Evolutionary conservation across 371 early-diverging fungal genomes (phyloP), one percentile per base, ranked within the genome.

Genomic region (Actinomortierella wolfii): DNA sequence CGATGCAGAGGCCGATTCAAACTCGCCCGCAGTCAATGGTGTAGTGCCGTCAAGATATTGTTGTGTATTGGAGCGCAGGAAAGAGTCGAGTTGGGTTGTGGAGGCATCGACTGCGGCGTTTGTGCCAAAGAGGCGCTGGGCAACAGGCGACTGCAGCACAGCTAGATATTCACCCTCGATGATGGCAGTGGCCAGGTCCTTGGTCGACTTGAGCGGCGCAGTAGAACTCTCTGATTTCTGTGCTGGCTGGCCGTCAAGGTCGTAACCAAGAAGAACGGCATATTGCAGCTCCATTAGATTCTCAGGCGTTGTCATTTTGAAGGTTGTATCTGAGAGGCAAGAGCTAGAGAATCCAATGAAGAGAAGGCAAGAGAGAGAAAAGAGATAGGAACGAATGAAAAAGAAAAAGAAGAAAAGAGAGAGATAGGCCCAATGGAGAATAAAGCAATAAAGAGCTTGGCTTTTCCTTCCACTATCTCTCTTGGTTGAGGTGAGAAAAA

Each of bases 161-260:
- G 43, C 57, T 46, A 57, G 54, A 34, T 70, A 70, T 26, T 70
- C 71, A 29, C 71, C 71, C n/a, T 61, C 57, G 49, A 70, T 53
- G 40, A 70, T 49, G 51, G 67, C 3, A 7, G 59, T 39, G 17
- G 51, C 25, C 9, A 17, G 25, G 3, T 52, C 59, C 8, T 41
- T 25, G 34, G 28, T 57, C 44, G 0, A 51, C 26, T 2, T 41
- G 20, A 3, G 54, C n/a, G 11, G 24, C 29, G 18, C 43, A n/a
- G n/a, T n/a, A n/a, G n/a, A n/a, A n/a, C n/a, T n/a, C 54, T 26
- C 51, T 15, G 25, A 26, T 15, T 23, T 54, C 59, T 44, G 68
- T 39, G 3, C 3, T 44, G 47, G 47, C n/a, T n/a, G 60, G 17
- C 50, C 47, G 20, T 57, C 49, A 17, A 70, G 58, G 56, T 70